These are phyloP conservation scores for Dillenia turbinata DNA, from an alignment of 164 flowering plant species.

Conservation along the genomic window DNA sequence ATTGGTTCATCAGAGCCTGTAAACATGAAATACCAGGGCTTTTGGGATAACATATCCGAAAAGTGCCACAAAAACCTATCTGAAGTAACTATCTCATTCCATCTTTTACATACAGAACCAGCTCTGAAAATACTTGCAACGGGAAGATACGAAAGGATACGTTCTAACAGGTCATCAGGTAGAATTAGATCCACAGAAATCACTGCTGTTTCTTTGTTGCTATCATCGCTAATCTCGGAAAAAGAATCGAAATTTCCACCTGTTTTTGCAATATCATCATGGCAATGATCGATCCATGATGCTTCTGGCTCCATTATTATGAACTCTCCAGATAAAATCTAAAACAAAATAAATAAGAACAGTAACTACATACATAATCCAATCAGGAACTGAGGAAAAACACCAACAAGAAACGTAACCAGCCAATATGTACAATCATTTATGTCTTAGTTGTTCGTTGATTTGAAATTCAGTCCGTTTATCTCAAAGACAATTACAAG, in stretches of 20 bases:
- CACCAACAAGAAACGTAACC: background rate
- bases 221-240: slow-evolving; percentile 44
- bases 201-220: slow-evolving; percentile 20
- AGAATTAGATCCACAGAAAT: slow-evolving; percentile 55
- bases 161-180: slow-evolving; percentile 83
- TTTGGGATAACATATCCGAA: slow-evolving; percentile 40
- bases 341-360: background rate
- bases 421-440: too few species aligned
- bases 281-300: slow-evolving; percentile 47
- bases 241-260: slow-evolving; percentile 34
- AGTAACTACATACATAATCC: background rate
- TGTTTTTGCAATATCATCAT: slow-evolving; percentile 21
- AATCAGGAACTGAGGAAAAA: background rate
- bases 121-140: slow-evolving; percentile 79
- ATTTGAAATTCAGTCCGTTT: too few species aligned
- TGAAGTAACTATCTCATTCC: slow-evolving; percentile 76
- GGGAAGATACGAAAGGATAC: slow-evolving; percentile 73
- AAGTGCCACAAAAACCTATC: slow-evolving; percentile 65
- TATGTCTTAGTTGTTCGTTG: too few species aligned
- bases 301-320: slow-evolving; percentile 44
- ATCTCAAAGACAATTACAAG: too few species aligned
- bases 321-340: background rate
- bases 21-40: slow-evolving; percentile 97
- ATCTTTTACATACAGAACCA: slow-evolving; percentile 82
- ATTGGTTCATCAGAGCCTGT: slow-evolving; percentile 67